Base-by-base conservation (phyloP, 495 filamentous ascomycete genomes). In the Aspergillus indologenus region DNA sequence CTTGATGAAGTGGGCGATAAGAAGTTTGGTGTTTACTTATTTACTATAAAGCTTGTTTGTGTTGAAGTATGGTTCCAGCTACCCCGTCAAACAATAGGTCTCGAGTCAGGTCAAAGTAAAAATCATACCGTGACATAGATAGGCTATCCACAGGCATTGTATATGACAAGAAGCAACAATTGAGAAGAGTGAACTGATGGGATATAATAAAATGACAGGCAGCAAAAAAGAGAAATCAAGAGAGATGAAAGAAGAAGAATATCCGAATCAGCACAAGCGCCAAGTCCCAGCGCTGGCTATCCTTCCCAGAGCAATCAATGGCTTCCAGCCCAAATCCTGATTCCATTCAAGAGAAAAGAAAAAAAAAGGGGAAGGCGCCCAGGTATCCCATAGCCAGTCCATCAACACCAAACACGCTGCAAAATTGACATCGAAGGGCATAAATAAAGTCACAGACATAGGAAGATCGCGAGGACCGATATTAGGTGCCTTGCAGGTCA, bases 361-460 rank as follows among this genome's bases (percentile, higher is more conserved):
- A 59, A 29, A 9, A 29, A 29, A 40, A 54, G 42, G 24, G 45
- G 48, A 43, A 47, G 48, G 59, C 52, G 56, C 56, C 60, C 43
- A 59, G 56, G 55, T 45, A 47, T 61, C 26, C 53, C 23, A 51
- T 51, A 34, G 31, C 31, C 45, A 45, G 43, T 34, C 19, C 22
- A 29, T 26, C 22, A 43, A 50, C 48, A 43, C 51, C 44, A 31
- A 54, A 48, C 55, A 57, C 56, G 56, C 56, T 58, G 44, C 42
- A 45, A 43, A 26, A 55, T 15, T 11, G 34, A 40, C 34, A 40
- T 40, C 2, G 12, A 51, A 51, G 48, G 23, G 4, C 29, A 18
- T 21, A 19, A 54, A 44, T 24, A 45, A 34, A 54, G 31, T 26
- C 47, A 15, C 21, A 22, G 22, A 47, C 34, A 49, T 44, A 54